These are phyloP conservation scores for Atkinsonella texensis DNA, from an alignment of 2,329 filamentous ascomycete species.

Conservation along the genomic window DNA sequence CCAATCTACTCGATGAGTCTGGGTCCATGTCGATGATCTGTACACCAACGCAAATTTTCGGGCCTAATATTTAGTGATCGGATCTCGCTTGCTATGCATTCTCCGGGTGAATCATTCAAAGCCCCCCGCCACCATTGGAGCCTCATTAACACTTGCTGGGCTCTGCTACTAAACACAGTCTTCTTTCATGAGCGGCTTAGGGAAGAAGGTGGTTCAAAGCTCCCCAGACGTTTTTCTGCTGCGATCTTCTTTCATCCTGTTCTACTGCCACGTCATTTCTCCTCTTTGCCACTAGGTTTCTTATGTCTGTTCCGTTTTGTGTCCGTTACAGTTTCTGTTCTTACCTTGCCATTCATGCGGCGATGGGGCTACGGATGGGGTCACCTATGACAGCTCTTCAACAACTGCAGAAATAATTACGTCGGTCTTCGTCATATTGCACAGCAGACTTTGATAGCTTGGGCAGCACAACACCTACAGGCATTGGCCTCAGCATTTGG, in stretches of 20 bases:
- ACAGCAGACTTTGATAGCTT: conserved; percentile 26
- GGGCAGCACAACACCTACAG: conserved; percentile 23
- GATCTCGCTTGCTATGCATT: neutral
- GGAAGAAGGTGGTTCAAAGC: conserved; percentile 1
- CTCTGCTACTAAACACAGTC: neutral
- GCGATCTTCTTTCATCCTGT: neutral
- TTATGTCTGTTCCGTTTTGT: conserved; percentile 8
- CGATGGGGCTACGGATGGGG: conserved; percentile 23
- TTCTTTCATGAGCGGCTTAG: neutral
- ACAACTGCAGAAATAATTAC: conserved; percentile 26
- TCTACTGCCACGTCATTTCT: neutral
- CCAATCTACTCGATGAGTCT: conserved; percentile 9
- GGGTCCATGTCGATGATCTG: neutral
- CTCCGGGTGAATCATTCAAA: neutral
- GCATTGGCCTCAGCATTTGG: conserved; percentile 21
- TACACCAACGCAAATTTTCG: neutral
- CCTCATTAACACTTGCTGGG: neutral
- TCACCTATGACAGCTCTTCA: conserved; percentile 27
- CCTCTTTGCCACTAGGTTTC: neutral
- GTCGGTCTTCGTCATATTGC: conserved; percentile 26
- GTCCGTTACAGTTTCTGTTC: conserved; percentile 18
- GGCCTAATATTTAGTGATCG: neutral
- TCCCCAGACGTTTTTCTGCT: neutral
- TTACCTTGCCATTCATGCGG: conserved; percentile 20
- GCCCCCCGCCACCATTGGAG: neutral